A percentile compares a stretch with the other conserved stretches of the same genome.
Evolutionary conservation across 23 red algal species (phyloP).

Genomic region (Gracilariopsis chorda): DNA sequence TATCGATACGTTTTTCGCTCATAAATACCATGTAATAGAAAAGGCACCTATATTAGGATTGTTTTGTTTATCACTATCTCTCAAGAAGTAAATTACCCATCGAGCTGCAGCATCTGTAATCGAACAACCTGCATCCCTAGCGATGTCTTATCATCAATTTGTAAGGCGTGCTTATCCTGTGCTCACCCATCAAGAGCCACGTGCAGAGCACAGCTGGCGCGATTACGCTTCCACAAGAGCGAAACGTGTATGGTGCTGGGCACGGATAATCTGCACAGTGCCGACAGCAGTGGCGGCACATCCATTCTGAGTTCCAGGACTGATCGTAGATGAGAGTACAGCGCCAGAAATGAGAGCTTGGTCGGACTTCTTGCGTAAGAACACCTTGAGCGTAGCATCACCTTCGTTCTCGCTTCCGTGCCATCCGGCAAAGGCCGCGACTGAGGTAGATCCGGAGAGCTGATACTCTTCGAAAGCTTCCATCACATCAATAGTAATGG

Average conservation of each 20-base stretch:
- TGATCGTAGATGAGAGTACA: background rate
- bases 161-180: no score
- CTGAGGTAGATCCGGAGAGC: background rate
- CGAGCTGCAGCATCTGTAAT: no score
- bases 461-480: background rate
- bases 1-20: no score
- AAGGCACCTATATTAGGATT: no score
- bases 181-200: no score
- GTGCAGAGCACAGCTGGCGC: no score
- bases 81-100: no score
- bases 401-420: conserved; percentile 2
- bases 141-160: no score
- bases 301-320: background rate
- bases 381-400: background rate
- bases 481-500: background rate
- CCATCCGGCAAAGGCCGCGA: background rate
- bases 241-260: background rate
- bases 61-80: no score
- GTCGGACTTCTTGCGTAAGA: background rate
- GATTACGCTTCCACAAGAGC: no score
- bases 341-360: background rate
- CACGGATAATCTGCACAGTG: background rate
- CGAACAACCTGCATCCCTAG: no score
- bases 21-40: no score
- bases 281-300: background rate